Percentiles rank a stretch among this genome's conserved stretches.
phyloP scores from a whole-genome alignment of 305 asterid species.

The Ajuga reptans region DNA sequence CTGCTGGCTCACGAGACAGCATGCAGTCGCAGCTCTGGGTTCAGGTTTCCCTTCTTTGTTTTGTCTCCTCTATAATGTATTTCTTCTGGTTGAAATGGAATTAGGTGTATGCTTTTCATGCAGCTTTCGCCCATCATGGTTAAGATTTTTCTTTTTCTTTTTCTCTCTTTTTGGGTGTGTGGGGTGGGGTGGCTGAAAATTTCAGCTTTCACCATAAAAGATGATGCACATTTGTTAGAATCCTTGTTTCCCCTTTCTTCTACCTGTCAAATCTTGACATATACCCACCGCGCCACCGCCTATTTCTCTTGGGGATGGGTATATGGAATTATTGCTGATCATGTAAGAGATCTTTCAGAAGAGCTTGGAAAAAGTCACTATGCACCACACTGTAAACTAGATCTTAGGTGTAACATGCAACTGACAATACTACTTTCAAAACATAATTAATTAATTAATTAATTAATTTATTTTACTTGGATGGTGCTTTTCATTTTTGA shows the following conservation, averaged over 20 bases:
- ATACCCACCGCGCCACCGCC: neutral
- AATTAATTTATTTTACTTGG: neutral
- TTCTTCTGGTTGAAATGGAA: slow-evolving; percentile 1
- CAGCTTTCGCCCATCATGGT: neutral
- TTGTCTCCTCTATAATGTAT: neutral
- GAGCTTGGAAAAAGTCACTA: neutral
- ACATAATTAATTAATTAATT: no score
- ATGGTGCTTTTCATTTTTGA: neutral
- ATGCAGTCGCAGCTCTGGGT: slow-evolving; percentile 67
- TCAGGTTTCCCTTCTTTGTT: slow-evolving; percentile 37
- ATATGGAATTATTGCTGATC: neutral
- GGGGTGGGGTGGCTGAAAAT: neutral
- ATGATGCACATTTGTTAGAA: neutral
- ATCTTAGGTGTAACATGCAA: neutral
- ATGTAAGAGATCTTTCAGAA: neutral
- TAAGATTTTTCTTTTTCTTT: neutral
- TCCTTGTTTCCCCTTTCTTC: slow-evolving; percentile 4
- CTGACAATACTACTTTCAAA: neutral
- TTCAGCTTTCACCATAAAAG: neutral
- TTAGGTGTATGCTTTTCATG: neutral
- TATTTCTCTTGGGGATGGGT: slow-evolving; percentile 3
- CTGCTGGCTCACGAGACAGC: slow-evolving; percentile 57
- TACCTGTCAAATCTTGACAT: neutral
- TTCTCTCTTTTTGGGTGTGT: no score
- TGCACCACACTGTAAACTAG: neutral